A percentile compares a stretch with the other conserved stretches of the same genome.
Evolutionary conservation across 148 eudicot genomes (phyloP).

Genomic region (Cornus florida): DNA sequence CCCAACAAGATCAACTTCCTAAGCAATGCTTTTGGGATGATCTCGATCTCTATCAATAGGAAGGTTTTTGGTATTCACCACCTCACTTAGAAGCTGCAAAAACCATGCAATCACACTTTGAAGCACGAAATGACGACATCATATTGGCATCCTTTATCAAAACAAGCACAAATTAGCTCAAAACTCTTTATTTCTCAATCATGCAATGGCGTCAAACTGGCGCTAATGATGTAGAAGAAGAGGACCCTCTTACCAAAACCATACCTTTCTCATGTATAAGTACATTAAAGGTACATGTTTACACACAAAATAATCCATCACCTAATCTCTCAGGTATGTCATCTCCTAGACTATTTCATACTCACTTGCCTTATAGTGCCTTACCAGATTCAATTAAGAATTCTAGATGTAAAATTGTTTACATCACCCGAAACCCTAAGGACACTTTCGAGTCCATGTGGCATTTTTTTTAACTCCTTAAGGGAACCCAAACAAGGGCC

Average conservation of each 20-base stretch:
- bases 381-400: slow-evolving; percentile 10
- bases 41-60: not conserved
- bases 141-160: slow-evolving; percentile 2
- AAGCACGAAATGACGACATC: slow-evolving; percentile 10
- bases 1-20: no score
- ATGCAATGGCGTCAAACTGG: not conserved
- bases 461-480: slow-evolving; percentile 14
- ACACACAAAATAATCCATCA: not conserved
- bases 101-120: slow-evolving; percentile 6
- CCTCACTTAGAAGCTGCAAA: slow-evolving; percentile 7
- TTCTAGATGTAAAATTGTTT: slow-evolving; percentile 17
- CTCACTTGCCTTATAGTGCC: slow-evolving; percentile 6
- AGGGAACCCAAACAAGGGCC: slow-evolving; percentile 3
- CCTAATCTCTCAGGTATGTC: not conserved
- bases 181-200: not conserved
- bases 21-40: not conserved
- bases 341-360: not conserved
- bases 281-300: not conserved
- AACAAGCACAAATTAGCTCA: slow-evolving; percentile 7
- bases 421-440: slow-evolving; percentile 12
- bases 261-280: not conserved
- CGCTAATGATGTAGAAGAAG: not conserved
- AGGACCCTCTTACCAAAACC: not conserved
- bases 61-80: slow-evolving; percentile 13
- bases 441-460: slow-evolving; percentile 10